Base-by-base conservation (phyloP, 306 rosid genomes). In the Vigna angularis region DNA sequence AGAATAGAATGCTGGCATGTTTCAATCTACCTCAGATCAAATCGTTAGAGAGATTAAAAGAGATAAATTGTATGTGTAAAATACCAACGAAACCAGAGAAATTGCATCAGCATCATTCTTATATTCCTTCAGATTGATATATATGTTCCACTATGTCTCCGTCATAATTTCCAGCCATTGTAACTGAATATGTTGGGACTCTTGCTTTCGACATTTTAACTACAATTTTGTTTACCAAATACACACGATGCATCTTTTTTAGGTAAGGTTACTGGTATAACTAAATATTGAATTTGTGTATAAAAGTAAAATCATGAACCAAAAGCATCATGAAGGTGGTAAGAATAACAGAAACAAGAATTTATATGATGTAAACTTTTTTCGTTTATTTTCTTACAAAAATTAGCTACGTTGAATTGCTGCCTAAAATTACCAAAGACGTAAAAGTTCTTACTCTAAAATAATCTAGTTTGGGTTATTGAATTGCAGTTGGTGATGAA, bases 1-100 rank as follows among this genome's bases (percentile, higher is more conserved):
- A 56, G 84, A 74, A 74, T 58, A 66, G 71, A 47, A 53, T 75
- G 77, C 58, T 59, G 58, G 76, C 64, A 68, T 75, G 61, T 68
- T 68, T 58, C 73, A 49, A 59, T 59, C 59, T 24, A 7, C 65
- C 77, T 59, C 50, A 8, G 7, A 63, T 76, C 73, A 66, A 65
- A 76, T 76, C 81, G 53, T 9, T 38, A 10, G 24, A 17, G 34
- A 68, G 53, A 49, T 48, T 32, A 48, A 50, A 47, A 49, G 51
- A 61, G 50, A 48, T 62, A n/a, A 24, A 45, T 59, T 22, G 16
- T 4, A 73, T 66, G 16, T 22, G 47, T 22, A 15, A 11, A 58
- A 45, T 58, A n/a, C 17, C 18, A 74, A 26, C 18, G 32, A 45
- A 26, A 59, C 79, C 70, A 45, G 36, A 74, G 32, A 74, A 61